phyloP scores from a whole-genome alignment of 495 filamentous ascomycete species.

The Evernia prunastri region DNA sequence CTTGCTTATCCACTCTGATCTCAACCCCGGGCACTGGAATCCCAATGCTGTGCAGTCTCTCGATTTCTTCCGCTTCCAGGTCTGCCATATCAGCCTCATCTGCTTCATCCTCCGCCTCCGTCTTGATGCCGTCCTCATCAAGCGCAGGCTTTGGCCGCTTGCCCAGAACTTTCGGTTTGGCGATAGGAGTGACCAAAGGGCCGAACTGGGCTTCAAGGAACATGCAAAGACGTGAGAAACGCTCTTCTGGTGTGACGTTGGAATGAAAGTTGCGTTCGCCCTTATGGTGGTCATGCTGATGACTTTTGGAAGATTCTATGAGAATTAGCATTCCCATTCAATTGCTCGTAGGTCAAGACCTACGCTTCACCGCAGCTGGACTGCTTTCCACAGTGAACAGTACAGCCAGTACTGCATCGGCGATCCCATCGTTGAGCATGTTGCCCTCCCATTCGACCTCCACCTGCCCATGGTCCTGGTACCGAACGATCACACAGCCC shows the following conservation, averaged over 20 bases:
- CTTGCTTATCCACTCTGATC: slow-evolving; percentile 81
- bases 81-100: slow-evolving; percentile 45
- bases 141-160: slow-evolving; percentile 24
- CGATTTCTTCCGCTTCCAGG: slow-evolving; percentile 52
- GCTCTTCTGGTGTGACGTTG: slow-evolving; percentile 60
- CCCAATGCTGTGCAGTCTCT: slow-evolving; percentile 67
- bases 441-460: slow-evolving; percentile 97
- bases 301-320: slow-evolving; percentile 48
- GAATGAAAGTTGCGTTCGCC: slow-evolving; percentile 62
- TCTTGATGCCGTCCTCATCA: slow-evolving; percentile 29
- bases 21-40: slow-evolving; percentile 83
- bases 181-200: slow-evolving; percentile 64
- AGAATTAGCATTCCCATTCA: slow-evolving; percentile 22
- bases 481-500: slow-evolving; percentile 77
- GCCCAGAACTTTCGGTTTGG: slow-evolving; percentile 51
- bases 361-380: slow-evolving; percentile 91
- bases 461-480: slow-evolving; percentile 64
- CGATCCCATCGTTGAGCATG: slow-evolving; percentile 93
- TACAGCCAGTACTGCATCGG: slow-evolving; percentile 89
- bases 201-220: slow-evolving; percentile 98
- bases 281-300: slow-evolving; percentile 43
- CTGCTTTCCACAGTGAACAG: slow-evolving; percentile 84
- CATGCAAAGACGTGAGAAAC: slow-evolving; percentile 77
- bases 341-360: slow-evolving; percentile 26
- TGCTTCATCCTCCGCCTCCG: slow-evolving; percentile 35